Percentiles rank a stretch among this genome's conserved stretches.
These are phyloP conservation scores for Argentina anserina DNA, from an alignment of 306 rosid species.

Conservation along the genomic window DNA sequence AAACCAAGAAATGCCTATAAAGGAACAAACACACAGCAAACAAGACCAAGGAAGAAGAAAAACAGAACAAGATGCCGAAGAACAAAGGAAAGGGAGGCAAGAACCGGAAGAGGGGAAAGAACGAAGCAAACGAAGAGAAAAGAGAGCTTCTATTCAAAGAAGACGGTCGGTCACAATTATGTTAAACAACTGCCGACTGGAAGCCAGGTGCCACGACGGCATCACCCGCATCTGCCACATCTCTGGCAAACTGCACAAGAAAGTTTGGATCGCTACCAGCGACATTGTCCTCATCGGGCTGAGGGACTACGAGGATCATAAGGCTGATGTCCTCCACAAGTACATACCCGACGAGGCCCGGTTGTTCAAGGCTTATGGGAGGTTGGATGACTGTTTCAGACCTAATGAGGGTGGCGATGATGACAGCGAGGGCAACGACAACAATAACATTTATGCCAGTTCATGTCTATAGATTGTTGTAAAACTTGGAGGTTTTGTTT, in stretches of 20 bases:
- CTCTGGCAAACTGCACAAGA: conserved; percentile 35
- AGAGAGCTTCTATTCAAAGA: conserved; percentile 42
- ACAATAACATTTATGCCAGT: not conserved
- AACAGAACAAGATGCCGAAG: conserved; percentile 37
- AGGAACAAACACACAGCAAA: not conserved
- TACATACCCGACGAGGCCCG: conserved; percentile 41
- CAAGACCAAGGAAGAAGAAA: not conserved
- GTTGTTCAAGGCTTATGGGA: not conserved
- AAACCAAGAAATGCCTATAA: not conserved
- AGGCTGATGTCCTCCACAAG: conserved; percentile 37
- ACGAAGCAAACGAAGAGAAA: conserved; percentile 49
- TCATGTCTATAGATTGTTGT: too few species aligned
- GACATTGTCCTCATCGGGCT: conserved; percentile 32
- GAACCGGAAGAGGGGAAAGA: conserved; percentile 53
- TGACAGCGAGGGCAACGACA: too few species aligned
- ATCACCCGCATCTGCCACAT: conserved; percentile 29
- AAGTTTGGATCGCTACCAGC: conserved; percentile 40
- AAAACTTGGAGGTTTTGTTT: too few species aligned
- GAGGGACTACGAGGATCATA: conserved; percentile 36
- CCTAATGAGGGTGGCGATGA: not conserved
- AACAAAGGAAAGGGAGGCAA: conserved; percentile 57
- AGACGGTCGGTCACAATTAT: conserved; percentile 27
- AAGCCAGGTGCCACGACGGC: conserved; percentile 36
- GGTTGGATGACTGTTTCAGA: not conserved
- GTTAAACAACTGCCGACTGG: conserved; percentile 14